Conservation (phyloP, 768 basidiomycete species). For the Heimioporus sp. region DNA sequence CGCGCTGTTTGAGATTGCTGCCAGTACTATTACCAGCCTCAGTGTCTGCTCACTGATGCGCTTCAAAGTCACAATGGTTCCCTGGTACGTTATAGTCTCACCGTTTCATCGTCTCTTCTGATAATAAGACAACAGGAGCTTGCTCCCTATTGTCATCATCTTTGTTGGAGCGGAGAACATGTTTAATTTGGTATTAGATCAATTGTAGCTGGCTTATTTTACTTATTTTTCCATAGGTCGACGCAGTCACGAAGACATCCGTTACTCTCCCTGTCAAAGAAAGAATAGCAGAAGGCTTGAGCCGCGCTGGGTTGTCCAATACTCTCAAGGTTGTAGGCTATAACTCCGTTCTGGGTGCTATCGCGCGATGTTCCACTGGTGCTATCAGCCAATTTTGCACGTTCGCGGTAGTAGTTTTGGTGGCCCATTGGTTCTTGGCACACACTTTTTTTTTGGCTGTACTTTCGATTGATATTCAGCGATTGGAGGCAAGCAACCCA, state of each 20-base stretch:
- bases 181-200: constrained; percentile 78
- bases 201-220: constrained; percentile 7
- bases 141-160: constrained; percentile 90
- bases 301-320: constrained; percentile 85
- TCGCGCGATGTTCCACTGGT: constrained; percentile 71
- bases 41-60: constrained; percentile 90
- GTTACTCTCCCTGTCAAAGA: constrained; percentile 88
- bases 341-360: constrained; percentile 72
- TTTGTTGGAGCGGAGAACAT: constrained; percentile 98
- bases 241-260: constrained; percentile 80
- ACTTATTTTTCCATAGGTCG: constrained; percentile 53
- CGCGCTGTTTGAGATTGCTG: constrained; percentile 85
- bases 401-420: constrained; percentile 90
- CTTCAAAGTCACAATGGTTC: constrained; percentile 86
- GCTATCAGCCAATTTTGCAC: constrained; percentile 91
- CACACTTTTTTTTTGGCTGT: constrained; percentile 96
- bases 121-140: constrained; percentile 50
- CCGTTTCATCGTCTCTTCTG: constrained; percentile 1
- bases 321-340: constrained; percentile 90
- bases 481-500: constrained; percentile 64
- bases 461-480: constrained; percentile 92
- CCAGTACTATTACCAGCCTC: constrained; percentile 90
- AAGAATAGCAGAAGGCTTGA: constrained; percentile 88
- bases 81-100: constrained; percentile 56
- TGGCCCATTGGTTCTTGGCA: constrained; percentile 96